Evolutionary conservation across 352 stramenopile genomes (phyloP), one percentile per base, ranked within the genome.

Genomic region (Pythium scleroteichum): DNA sequence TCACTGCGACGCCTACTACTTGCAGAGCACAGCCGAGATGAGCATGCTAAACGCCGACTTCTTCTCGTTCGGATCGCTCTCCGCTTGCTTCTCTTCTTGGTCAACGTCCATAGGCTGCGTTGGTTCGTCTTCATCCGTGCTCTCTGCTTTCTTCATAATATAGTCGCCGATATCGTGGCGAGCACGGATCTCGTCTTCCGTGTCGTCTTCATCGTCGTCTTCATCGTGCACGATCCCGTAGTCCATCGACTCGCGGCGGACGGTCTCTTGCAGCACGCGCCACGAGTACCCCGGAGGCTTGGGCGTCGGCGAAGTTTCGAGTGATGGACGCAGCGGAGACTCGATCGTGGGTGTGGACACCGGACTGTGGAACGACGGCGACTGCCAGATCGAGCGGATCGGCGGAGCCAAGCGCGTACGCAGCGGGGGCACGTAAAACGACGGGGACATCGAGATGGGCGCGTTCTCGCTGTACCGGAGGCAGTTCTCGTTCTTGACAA

Each of bases 181-280:
- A 39, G 20, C 6, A 27, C 35, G 3, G 19, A 16, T 17, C 4
- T 12, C 45, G 26, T 65, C 54, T 51, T 42, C 24, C 33, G 3
- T 56, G 12, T 74, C 38, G 35, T 78, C 73, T 6, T 55, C 54
- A 14, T 74, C 24, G 19, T 71, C 66, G 27, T 72, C 59, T 44
- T 73, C 78, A 10, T 79, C 70, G 22, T 78, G 73, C 14, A 72
- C 60, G 47, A 90, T 73, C 5, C 79, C 76, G n/a, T 90, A 69
- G 23, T 69, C 77, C 32, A 76, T 75, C 5, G 81, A 93, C 67
- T 93, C 81, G 32, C 68, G 78, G 27, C 69, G 70, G 42, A 91
- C 80, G 0, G 79, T 91, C 53, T 91, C 84, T 60, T 93, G 84
- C 2, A 93, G 71, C 47, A 81, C 66, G 26, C 83, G 69, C 84